Evolutionary conservation across 2,329 filamentous ascomycete species (phyloP), one percentile per base, ranked within the genome.

Genomic region (Hirsutella minnesotensis): DNA sequence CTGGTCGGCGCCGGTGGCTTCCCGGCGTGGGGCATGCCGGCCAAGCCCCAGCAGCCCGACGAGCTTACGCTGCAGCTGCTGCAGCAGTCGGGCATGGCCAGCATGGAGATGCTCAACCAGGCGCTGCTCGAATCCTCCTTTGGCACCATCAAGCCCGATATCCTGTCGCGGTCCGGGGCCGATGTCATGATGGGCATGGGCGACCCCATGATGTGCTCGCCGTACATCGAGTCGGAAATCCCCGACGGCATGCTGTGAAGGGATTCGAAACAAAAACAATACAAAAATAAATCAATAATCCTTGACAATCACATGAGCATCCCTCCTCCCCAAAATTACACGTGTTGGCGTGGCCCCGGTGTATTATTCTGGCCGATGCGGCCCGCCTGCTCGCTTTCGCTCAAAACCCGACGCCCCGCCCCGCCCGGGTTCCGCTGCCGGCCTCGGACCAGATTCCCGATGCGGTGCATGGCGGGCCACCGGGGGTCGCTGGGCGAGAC

Each of bases 131-230:
- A 74, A 47, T 66, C 66, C 3, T 69, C 72, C 34, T 74, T 74
- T 40, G 68, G 69, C 31, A 70, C 66, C 21, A 70, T 77, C 49
- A 76, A 77, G 61, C 72, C 73, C 12, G 70, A 75, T 44, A 65
- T 72, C 37, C 60, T 77, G 36, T 68, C 68, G 31, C 70, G 69
- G 49, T 59, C 67, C 35, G 72, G 73, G 41, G 64, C 70, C 1
- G 72, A 75, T 37, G 69, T 72, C 8, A 77, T 77, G 72, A 63
- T 77, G 55, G 70, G 73, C 16, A 67, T 75, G 53, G 68, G 66
- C 16, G 74, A 78, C 47, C 73, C 74, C 1, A 77, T 77, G 73
- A 75, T 78, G 44, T 77, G 70, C 51, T 63, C 67, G 3, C 69
- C 70, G 37, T 75, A 68, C 52, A 70, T 73, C 44, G 62, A 60